phyloP scores from a whole-genome alignment of 257 asterid species.

The Przewalskia tangutica region DNA sequence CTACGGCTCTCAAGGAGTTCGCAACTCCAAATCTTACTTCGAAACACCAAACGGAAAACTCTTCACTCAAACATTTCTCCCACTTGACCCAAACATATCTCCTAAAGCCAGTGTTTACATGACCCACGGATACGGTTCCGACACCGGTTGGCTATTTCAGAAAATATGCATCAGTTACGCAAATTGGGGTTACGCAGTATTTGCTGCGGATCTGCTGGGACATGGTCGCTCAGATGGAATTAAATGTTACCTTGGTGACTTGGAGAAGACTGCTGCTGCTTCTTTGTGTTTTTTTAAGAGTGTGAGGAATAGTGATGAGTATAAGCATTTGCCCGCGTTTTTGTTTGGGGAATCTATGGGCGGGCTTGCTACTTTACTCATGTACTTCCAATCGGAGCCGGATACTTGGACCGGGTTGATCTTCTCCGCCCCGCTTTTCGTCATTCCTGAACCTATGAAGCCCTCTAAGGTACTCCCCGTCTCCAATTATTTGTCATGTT shows the following conservation, averaged over 20 bases:
- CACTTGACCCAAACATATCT: conserved; percentile 46
- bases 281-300: conserved; percentile 51
- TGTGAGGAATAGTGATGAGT: conserved; percentile 57
- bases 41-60: conserved; percentile 67
- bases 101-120: conserved; percentile 66
- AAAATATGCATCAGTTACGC: conserved; percentile 73
- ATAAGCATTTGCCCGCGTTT: conserved; percentile 70
- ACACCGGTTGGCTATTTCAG: conserved; percentile 89
- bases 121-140: conserved; percentile 98
- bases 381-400: conserved; percentile 76
- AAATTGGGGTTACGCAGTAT: conserved; percentile 90
- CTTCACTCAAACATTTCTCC: conserved; percentile 85
- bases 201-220: conserved; percentile 83
- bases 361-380: conserved; percentile 63
- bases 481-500: too few species aligned
- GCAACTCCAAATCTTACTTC: conserved; percentile 61
- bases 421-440: conserved; percentile 90
- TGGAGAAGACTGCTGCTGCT: conserved; percentile 61
- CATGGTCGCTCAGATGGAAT: conserved; percentile 98
- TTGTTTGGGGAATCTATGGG: conserved; percentile 91
- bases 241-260: conserved; percentile 68
- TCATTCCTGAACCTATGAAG: conserved; percentile 79
- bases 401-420: conserved; percentile 78
- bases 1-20: conserved; percentile 71
- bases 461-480: conserved; percentile 68